Evolutionary conservation across 1,284 basidiomycete genomes (phyloP).

Genomic region (Gymnopus androsaceus): DNA sequence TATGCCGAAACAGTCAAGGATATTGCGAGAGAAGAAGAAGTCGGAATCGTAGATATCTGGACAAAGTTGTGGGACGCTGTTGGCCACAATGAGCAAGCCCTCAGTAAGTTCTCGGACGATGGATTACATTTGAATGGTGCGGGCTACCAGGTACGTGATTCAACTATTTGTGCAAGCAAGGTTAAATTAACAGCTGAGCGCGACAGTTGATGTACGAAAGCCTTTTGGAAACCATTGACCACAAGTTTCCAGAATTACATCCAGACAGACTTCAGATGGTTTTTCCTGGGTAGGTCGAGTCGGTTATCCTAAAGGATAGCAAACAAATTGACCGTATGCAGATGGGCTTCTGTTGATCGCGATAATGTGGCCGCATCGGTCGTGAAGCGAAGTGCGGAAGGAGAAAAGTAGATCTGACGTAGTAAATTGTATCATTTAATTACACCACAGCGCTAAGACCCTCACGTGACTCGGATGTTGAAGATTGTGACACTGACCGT

Average conservation of each 20-base stretch:
- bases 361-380: slow-evolving; percentile 35
- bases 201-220: slow-evolving; percentile 66
- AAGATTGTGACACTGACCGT: slow-evolving; percentile 1
- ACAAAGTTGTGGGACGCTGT: slow-evolving; percentile 65
- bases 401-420: neutral
- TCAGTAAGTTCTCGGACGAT: slow-evolving; percentile 59
- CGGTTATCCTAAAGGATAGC: neutral
- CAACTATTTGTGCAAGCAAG: slow-evolving; percentile 11
- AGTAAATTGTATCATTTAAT: too few species aligned
- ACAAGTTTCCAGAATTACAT: slow-evolving; percentile 70
- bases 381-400: slow-evolving; percentile 24
- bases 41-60: slow-evolving; percentile 75
- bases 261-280: slow-evolving; percentile 55
- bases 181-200: slow-evolving; percentile 6
- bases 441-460: too few species aligned
- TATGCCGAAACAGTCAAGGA: slow-evolving; percentile 74
- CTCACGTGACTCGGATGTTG: slow-evolving; percentile 38
- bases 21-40: slow-evolving; percentile 52
- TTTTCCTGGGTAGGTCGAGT: slow-evolving; percentile 50
- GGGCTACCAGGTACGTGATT: slow-evolving; percentile 65
- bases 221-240: slow-evolving; percentile 58
- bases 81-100: slow-evolving; percentile 53
- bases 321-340: slow-evolving; percentile 18
- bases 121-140: slow-evolving; percentile 76
- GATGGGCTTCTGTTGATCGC: slow-evolving; percentile 45